Base-by-base conservation (phyloP, 257 asterid genomes). In the Ballota nigra region DNA sequence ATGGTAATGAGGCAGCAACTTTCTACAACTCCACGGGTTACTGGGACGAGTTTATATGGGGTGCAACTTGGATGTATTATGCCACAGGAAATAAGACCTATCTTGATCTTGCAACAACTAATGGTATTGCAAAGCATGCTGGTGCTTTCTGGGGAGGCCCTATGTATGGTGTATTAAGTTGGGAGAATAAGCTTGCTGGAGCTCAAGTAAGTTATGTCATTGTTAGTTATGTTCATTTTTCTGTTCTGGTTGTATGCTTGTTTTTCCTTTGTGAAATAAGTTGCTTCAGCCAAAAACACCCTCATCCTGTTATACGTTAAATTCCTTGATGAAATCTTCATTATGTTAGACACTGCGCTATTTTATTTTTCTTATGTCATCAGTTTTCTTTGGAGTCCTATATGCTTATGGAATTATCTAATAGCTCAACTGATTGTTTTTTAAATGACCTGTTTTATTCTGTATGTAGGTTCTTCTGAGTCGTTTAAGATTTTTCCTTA, bases 1-100 rank as follows among this genome's bases (percentile, higher is more conserved):
- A 24, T 4, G 63, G 40, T 57, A 26, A 1, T 57, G 63, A 57
- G 63, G 63, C 63, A 57, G 63, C 63, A 57, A 24, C 9, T 12
- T 57, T 57, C 63, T 57, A 57, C 13, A 57, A 57, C 20, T 57
- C 63, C 20, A 57, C 63, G n/a, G 10, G 63, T 28, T 57, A 57
- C 63, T 57, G 63, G 63, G 63, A 57, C n/a, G 63, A 57, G 63
- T 57, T 24, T 26, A 57, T 57, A 57, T 57, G 63, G 63, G 63
- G 63, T 13, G 34, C 63, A 15, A 26, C 63, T 57, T 57, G 63
- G 63, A 6, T 57, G 63, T 57, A 57, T 57, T 57, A 57, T 26
- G 63, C 63, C 19, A 57, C 63, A 1, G 63, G 63, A 26, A 57
- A 57, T 57, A 2, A 8, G 11, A 57, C 63, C 38, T 57, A 57